Evolutionary conservation across 495 filamentous ascomycete species (phyloP), one percentile per base, ranked within the genome.

Genomic region (Penicillium macrosclerotiorum): DNA sequence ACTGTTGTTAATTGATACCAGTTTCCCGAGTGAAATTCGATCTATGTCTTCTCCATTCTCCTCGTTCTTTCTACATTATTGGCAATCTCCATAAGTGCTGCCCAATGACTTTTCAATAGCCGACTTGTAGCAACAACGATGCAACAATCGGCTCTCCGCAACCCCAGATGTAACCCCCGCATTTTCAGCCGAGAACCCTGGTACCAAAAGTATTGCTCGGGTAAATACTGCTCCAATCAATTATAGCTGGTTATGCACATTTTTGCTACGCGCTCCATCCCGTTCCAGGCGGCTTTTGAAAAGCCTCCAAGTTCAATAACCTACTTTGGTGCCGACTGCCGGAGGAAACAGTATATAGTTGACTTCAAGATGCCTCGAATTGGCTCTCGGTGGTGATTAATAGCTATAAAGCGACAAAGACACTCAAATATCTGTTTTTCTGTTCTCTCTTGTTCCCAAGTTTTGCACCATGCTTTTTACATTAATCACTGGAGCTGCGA

Each of bases 161-260:
- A 25, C 37, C 45, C 40, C 45, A 54, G 42, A 57, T 57, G 54
- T 49, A 57, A 57, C 54, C 54, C 54, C 54, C 50, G 50, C 50
- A 51, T 47, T 17, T 24, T 42, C 17, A 41, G 31, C 29, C 29
- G 19, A 11, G 4, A 9, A 20, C 4, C 22, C 8, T 16, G 14
- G 19, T 29, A 42, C 40, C 24, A 42, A 25, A 12, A n/a, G 0
- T 4, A 17, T 13, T 24, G n/a, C 8, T 41, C 12, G 29, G 43
- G 3, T 5, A 24, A 40, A 44, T 35, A 40, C 27, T 19, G 18
- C 29, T 43, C 46, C 42, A 53, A 57, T 47, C 7, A 27, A 8
- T 32, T 20, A 23, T 11, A 14, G 8, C 8, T 25, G 27, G 30
- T 20, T 33, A 16, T 13, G 31, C 17, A 30, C 48, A 11, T 37